Conservation (phyloP, 805 yeast genomes). For the Vanderwaltozyma verrucispora region DNA sequence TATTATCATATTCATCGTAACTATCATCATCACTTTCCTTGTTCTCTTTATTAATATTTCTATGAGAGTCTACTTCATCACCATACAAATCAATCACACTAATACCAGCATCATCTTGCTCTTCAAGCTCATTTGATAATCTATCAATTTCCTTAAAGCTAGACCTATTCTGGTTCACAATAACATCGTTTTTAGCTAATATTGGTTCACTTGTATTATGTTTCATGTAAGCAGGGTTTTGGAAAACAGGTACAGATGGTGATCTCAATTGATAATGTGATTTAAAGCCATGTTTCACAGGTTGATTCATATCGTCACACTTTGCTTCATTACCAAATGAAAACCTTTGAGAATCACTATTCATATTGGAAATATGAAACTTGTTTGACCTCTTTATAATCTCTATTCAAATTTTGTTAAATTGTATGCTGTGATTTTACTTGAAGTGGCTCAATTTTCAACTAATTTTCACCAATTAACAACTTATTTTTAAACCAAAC, state of each 20-base stretch:
- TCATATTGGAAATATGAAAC: background rate
- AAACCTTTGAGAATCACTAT: background rate
- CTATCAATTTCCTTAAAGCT: background rate
- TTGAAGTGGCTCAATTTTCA: too few species aligned
- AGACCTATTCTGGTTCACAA: background rate
- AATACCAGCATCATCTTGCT: slow-evolving; percentile 21
- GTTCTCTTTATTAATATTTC: slow-evolving; percentile 1
- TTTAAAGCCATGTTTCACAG: background rate
- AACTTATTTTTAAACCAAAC: too few species aligned
- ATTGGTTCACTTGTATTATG: slow-evolving; percentile 7
- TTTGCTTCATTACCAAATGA: background rate
- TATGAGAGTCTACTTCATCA: slow-evolving; percentile 17
- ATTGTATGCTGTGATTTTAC: too few species aligned
- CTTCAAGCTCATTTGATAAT: background rate
- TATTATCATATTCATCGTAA: slow-evolving; percentile 1
- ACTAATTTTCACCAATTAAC: too few species aligned
- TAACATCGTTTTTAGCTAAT: background rate
- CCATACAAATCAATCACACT: slow-evolving; percentile 32
- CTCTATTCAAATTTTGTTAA: too few species aligned
- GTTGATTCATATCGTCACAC: too few species aligned
- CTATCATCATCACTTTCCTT: slow-evolving; percentile 5
- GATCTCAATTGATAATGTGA: slow-evolving; percentile 5
- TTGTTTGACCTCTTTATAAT: too few species aligned
- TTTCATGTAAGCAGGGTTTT: slow-evolving; percentile 3
- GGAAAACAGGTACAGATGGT: slow-evolving; percentile 13